Conservation (phyloP, 768 basidiomycete species). For the Hydnomerulius pinastri region DNA sequence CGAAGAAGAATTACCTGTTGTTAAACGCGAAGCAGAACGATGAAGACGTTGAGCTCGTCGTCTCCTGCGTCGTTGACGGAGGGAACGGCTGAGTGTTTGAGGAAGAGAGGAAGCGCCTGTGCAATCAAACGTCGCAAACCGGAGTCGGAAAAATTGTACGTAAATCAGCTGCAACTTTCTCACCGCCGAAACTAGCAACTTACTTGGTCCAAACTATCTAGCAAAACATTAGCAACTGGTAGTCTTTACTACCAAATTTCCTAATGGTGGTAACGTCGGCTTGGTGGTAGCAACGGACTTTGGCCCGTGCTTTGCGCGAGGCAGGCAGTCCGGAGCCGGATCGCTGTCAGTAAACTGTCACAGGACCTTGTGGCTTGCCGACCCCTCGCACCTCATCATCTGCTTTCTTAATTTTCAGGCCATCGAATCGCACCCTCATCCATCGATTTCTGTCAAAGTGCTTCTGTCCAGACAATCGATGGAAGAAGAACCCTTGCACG, state of each 20-base stretch:
- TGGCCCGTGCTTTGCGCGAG: neutral
- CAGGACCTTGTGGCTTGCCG: neutral
- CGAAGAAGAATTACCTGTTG: neutral
- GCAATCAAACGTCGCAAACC: slow-evolving; percentile 19
- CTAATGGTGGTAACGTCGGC: neutral
- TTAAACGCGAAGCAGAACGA: neutral
- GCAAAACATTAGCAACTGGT: neutral
- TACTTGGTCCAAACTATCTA: neutral
- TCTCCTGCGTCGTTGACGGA: slow-evolving; percentile 17
- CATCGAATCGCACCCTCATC: no score
- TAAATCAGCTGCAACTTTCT: slow-evolving; percentile 20
- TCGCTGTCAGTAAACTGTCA: no score
- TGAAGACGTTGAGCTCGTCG: slow-evolving; percentile 10
- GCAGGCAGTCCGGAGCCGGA: neutral
- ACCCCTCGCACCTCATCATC: no score
- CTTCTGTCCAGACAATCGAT: no score
- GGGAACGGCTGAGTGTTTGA: slow-evolving; percentile 9
- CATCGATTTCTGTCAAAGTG: no score
- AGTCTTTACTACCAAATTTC: neutral
- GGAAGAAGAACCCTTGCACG: no score
- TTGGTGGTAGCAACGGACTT: neutral
- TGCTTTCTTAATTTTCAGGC: no score
- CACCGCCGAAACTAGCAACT: slow-evolving; percentile 7
- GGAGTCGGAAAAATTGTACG: slow-evolving; percentile 28
- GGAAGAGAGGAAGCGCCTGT: slow-evolving; percentile 11